phyloP scores from a whole-genome alignment of 176 grass and related monocot genomes.

The Panicum miliaceum region DNA sequence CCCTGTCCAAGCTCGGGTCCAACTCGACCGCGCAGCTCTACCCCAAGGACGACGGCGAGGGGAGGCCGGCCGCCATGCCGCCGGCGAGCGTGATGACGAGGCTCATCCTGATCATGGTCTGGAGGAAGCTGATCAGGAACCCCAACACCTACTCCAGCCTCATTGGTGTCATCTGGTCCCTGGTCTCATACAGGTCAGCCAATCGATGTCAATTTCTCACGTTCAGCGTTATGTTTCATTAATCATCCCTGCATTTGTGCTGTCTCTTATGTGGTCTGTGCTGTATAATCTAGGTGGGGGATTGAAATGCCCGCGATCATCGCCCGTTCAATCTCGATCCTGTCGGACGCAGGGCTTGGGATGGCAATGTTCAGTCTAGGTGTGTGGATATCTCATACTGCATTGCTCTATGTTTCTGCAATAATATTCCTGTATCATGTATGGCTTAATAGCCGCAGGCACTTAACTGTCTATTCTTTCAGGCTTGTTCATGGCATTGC shows the following conservation, averaged over 20 bases:
- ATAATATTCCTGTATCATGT: neutral
- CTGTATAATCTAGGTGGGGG: slow-evolving; percentile 55
- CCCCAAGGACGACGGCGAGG: slow-evolving; percentile 68
- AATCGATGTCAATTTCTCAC: neutral
- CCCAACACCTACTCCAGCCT: slow-evolving; percentile 96
- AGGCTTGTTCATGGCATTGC: slow-evolving; percentile 96
- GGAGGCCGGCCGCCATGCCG: slow-evolving; percentile 62
- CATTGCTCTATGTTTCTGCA: neutral
- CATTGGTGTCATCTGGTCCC: slow-evolving; percentile 86
- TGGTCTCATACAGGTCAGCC: slow-evolving; percentile 89
- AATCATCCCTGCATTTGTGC: neutral
- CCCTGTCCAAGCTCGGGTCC: slow-evolving; percentile 82
- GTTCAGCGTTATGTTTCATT: neutral
- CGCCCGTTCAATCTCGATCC: slow-evolving; percentile 73
- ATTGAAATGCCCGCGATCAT: slow-evolving; percentile 94
- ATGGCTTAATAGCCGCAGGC: neutral
- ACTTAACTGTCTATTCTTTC: neutral
- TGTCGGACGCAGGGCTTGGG: slow-evolving; percentile 88
- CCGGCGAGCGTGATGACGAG: slow-evolving; percentile 92
- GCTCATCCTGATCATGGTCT: slow-evolving; percentile 98
- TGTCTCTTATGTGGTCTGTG: neutral
- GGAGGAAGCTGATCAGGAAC: slow-evolving; percentile 95
- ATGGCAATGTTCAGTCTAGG: slow-evolving; percentile 99
- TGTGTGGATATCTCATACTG: neutral
- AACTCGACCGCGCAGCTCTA: slow-evolving; percentile 89